Conservation (phyloP, 805 yeast species). For the Allodekkera sacchari region DNA sequence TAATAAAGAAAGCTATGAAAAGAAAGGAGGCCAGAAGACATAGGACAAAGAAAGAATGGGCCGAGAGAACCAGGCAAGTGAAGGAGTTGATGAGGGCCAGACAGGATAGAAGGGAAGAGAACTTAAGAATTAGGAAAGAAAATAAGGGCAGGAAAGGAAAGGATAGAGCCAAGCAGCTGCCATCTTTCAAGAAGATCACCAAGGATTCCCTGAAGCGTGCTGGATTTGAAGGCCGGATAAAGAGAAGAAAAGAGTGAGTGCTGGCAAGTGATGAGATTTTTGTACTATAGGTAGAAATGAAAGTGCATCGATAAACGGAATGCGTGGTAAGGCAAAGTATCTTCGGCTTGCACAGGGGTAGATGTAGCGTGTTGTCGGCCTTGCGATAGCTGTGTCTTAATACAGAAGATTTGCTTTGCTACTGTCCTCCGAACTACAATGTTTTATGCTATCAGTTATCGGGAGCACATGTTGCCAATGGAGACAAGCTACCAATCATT, state of each 20-base stretch:
- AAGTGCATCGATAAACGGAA: no score
- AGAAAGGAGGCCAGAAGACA: slow-evolving; percentile 76
- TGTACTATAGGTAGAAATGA: no score
- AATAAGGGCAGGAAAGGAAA: slow-evolving; percentile 77
- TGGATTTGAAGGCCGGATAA: slow-evolving; percentile 75
- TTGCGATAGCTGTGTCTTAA: no score
- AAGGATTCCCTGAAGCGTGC: slow-evolving; percentile 42
- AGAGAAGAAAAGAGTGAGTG: slow-evolving; percentile 4
- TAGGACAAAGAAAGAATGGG: slow-evolving; percentile 88
- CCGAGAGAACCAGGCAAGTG: slow-evolving; percentile 76
- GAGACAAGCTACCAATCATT: no score
- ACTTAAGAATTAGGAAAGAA: slow-evolving; percentile 75
- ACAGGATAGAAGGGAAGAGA: slow-evolving; percentile 85
- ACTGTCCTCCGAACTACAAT: no score
- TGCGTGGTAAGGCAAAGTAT: no score
- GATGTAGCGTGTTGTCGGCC: no score
- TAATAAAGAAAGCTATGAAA: slow-evolving; percentile 79
- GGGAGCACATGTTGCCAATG: no score
- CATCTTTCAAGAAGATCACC: slow-evolving; percentile 33
- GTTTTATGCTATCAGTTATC: no score
- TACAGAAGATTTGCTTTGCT: no score
- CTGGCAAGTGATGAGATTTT: no score
- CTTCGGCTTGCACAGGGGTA: no score
- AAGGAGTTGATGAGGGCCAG: slow-evolving; percentile 65
- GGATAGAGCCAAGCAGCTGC: slow-evolving; percentile 58